Evolutionary conservation across 1,139 yeast species (phyloP), one percentile per base, ranked within the genome.

Genomic region (Saccharomyces hybrid): DNA sequence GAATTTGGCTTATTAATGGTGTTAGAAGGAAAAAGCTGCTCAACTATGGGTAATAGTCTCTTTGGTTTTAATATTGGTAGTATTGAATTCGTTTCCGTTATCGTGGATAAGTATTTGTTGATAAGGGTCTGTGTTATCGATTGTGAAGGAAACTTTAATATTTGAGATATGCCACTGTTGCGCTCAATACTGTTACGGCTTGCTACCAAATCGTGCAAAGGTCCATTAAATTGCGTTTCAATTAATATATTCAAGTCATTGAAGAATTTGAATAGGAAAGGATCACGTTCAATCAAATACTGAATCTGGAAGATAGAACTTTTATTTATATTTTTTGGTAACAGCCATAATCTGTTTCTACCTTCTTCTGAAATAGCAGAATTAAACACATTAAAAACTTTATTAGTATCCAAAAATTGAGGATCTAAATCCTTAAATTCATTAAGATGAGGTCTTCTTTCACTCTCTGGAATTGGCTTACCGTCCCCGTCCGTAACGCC

Each of bases 11-110:
- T 38, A 19, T 19, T 38, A 5, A 56, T 54, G 9, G 63, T 59
- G 5, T 60, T 62, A 47, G 60, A 57, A 9, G 60, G 58, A 49
- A 65, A 62, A 19, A 54, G 38, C 48, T 59, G 59, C 23, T 62
- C 64, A 23, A 59, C 52, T 8, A 55, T 49, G 13, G 54, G 52
- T 11, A 57, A n/a, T 41, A 64, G 52, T 14, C 58, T 59, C 23
- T 53, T 57, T 23, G 62, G 57, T 29, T 63, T 62, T 31, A 63
- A 50, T 27, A 63, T 55, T 19, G 69, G 66, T 5, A 65, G 55
- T 38, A 65, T 53, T 2, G 56, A 55, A 26, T 52, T 53, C 13
- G 60, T 51, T 38, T 65, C 69, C 19, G 55, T 56, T 5, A 61
- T 60, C 16, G 59, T 55, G 0, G 52, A 51, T 27, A 55, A 44